phyloP scores from a whole-genome alignment of 352 stramenopile genomes.

The Globisporangium perplexum region DNA sequence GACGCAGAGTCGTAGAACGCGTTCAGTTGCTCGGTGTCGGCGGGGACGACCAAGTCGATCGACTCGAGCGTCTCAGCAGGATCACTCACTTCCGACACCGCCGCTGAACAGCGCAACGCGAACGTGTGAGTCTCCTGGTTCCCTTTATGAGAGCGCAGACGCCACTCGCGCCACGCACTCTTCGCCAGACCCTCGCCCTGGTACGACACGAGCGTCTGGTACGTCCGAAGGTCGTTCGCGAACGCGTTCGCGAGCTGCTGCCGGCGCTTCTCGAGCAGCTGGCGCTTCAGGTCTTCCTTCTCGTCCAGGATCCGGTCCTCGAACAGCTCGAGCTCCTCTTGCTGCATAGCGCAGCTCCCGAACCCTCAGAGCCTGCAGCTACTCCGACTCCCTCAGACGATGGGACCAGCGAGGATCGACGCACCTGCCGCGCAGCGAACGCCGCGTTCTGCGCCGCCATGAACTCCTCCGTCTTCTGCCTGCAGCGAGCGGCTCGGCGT shows the following conservation, averaged over 20 bases:
- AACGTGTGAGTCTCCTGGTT: neutral
- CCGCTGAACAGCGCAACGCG: slow-evolving; percentile 7
- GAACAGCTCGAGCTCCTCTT: slow-evolving; percentile 73
- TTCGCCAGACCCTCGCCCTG: slow-evolving; percentile 26
- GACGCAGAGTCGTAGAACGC: slow-evolving; percentile 55
- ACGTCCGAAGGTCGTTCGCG: slow-evolving; percentile 70
- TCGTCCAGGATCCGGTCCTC: slow-evolving; percentile 54
- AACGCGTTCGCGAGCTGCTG: slow-evolving; percentile 59
- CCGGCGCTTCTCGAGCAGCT: slow-evolving; percentile 49
- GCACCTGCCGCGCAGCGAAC: slow-evolving; percentile 53
- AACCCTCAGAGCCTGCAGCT: no score
- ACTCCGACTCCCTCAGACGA: no score
- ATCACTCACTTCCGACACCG: slow-evolving; percentile 5
- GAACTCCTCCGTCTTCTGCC: slow-evolving; percentile 60
- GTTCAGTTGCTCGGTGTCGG: slow-evolving; percentile 50
- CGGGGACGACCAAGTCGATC: slow-evolving; percentile 63
- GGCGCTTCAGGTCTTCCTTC: slow-evolving; percentile 54
- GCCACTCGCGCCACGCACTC: slow-evolving; percentile 1
- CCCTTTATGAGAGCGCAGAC: no score
- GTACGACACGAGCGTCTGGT: slow-evolving; percentile 66
- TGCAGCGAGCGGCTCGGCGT: slow-evolving; percentile 1
- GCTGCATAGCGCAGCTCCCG: no score
- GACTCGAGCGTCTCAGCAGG: slow-evolving; percentile 54
- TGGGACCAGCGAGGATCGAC: no score
- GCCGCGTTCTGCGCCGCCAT: slow-evolving; percentile 66